Percentiles rank a stretch among this genome's conserved stretches.
Conservation (phyloP, 2,329 filamentous ascomycete genomes). For the Talaromyces sp. region DNA sequence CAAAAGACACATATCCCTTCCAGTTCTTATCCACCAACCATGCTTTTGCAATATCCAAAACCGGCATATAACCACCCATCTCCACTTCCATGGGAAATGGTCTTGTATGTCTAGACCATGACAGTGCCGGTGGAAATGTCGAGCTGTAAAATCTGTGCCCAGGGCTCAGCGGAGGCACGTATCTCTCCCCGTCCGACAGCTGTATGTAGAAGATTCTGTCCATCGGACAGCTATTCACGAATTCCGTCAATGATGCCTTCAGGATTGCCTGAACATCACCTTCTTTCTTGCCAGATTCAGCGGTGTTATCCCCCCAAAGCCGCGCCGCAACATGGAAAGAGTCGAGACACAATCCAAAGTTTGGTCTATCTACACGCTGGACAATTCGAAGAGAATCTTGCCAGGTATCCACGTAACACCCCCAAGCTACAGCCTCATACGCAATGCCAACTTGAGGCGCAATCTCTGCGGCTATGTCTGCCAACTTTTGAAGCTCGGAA, state of each 20-base stretch:
- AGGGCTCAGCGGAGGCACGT: slow-evolving; percentile 14
- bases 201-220: slow-evolving; percentile 15
- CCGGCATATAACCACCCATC: slow-evolving; percentile 5
- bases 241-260: background rate
- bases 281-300: slow-evolving; percentile 9
- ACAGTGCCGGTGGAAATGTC: slow-evolving; percentile 7
- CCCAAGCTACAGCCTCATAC: slow-evolving; percentile 24
- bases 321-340: slow-evolving; percentile 21
- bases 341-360: slow-evolving; percentile 28
- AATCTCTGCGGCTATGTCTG: background rate
- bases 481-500: background rate
- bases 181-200: slow-evolving; percentile 21
- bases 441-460: slow-evolving; percentile 15
- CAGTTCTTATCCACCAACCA: slow-evolving; percentile 17
- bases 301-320: slow-evolving; percentile 21
- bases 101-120: slow-evolving; percentile 16
- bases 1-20: slow-evolving; percentile 19
- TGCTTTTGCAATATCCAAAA: slow-evolving; percentile 13
- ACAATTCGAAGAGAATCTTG: slow-evolving; percentile 21
- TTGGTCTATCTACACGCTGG: slow-evolving; percentile 18
- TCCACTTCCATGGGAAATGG: slow-evolving; percentile 20
- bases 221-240: background rate
- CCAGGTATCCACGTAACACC: slow-evolving; percentile 20
- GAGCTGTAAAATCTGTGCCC: slow-evolving; percentile 15
- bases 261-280: background rate